Evolutionary conservation across 176 grass and related monocot species (phyloP), one percentile per base, ranked within the genome.

Genomic region (Thalia dealbata): DNA sequence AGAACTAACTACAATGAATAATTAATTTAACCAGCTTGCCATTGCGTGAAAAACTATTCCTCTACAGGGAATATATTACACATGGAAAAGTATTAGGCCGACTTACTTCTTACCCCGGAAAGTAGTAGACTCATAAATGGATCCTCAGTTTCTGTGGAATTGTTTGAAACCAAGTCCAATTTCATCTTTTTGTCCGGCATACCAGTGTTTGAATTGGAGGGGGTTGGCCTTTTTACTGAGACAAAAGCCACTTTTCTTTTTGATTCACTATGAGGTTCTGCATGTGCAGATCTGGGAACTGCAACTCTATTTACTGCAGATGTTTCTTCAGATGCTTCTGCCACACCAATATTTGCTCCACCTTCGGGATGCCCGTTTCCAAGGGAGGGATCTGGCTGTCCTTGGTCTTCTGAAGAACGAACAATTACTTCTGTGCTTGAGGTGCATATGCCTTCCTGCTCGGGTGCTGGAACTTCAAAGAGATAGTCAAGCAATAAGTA

Each of bases 191-290:
- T 92, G 56, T 48, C 38, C 69, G 73, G 50, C 13, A 35, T 15
- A 21, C 24, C 43, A n/a, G 70, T 77, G 64, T 61, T 78, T 35
- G 72, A 79, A 52, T 58, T 79, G 5, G 64, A 51, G 0, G 69
- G 3, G 25, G 75, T 81, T 28, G 78, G 23, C 22, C 78, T 81
- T 74, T 86, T 79, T 54, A 88, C 86, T 19, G 86, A 44, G 1
- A 88, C 50, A 72, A 86, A 92, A 41, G 89, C 89, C 54, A 84
- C 86, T 75, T 81, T 80, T 73, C 83, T 78, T 59, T 48, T 88
- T 19, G 61, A 67, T 51, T 76, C 72, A 38, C 75, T 67, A 64
- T 74, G 80, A 22, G 75, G 50, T 59, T 82, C 73, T 8, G 19
- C 45, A 67, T 19, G 13, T 21, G n/a, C 15, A 32, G 60, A 9